Base-by-base conservation (phyloP, 1,284 basidiomycete species). In the Anthracocystis walkeri region DNA sequence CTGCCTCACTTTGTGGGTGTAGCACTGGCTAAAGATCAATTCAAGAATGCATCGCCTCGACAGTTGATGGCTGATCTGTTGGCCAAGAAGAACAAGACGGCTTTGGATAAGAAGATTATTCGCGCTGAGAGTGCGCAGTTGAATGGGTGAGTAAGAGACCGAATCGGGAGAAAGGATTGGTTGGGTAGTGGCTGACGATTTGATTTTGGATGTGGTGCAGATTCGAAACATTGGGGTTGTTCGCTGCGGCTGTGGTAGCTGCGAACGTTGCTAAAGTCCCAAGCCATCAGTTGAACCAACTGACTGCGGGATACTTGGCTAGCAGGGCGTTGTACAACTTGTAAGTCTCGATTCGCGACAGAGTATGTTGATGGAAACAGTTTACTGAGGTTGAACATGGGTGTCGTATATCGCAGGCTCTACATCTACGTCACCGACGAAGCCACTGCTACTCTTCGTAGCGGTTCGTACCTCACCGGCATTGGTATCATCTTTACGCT, bases 221-320 rank as follows among this genome's bases (percentile, higher is more conserved):
- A 7, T 66, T 69, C n/a, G 73, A 75, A 41, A 75, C 62, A 45
- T 33, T 75, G 6, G 67, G 64, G 8, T 44, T 71, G 46, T 75
- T 68, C 31, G 73, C 68, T 6, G 63, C 73, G 7, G 68, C 60
- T n/a, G 58, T 75, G 4, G 64, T 82, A 11, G 76, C 79, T 1
- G 81, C 75, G 18, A 83, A 80, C 62, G 27, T 67, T 4, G 80
- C 80, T 27, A 54, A 58, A 5, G 72, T 83, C 7, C 80, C 80
- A n/a, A 49, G 48, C 38, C 50, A 58, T 20, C 58, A 71, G 57
- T 61, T 83, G n/a, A 81, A 81, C 68, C 50, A 59, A 44, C 42
- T 79, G 29, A 67, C 79, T 11, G 54, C 55, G 33, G 64, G 53
- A 6, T 81, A 82, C 68, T 50, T 83, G 38, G 60, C 44, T n/a